A percentile compares a stretch with the other conserved stretches of the same genome.
Evolutionary conservation across 768 basidiomycete species (phyloP).

Genomic region (Trametes villosa): DNA sequence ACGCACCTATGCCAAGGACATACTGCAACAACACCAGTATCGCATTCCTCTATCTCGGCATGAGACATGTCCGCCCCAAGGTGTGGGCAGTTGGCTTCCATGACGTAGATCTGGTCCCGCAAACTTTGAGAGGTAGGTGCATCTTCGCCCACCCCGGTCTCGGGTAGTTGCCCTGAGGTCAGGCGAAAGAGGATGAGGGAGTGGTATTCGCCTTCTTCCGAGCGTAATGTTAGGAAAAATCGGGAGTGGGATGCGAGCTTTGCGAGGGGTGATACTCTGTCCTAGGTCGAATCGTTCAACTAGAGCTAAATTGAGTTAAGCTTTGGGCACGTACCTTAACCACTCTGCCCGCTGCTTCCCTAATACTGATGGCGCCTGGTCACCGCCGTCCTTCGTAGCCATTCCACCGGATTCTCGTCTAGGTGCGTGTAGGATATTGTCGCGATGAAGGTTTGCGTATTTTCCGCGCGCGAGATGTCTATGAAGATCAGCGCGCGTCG

Average conservation of each 20-base stretch:
- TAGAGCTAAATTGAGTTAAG: not conserved
- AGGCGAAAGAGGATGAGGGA: slow-evolving; percentile 70
- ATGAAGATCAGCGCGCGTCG: no score
- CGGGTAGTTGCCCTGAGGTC: slow-evolving; percentile 35
- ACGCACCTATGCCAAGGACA: slow-evolving; percentile 76
- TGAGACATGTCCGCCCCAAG: slow-evolving; percentile 80
- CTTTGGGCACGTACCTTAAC: not conserved
- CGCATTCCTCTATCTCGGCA: slow-evolving; percentile 76
- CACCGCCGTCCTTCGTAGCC: not conserved
- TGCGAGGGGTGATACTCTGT: slow-evolving; percentile 49
- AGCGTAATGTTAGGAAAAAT: slow-evolving; percentile 63
- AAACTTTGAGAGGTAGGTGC: not conserved
- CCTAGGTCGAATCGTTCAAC: not conserved
- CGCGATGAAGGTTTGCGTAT: no score
- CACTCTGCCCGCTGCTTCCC: no score
- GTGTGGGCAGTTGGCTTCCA: slow-evolving; percentile 84
- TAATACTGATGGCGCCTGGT: no score
- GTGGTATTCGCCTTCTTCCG: slow-evolving; percentile 59
- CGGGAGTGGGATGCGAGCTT: slow-evolving; percentile 59
- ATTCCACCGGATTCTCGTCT: no score
- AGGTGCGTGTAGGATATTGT: no score
- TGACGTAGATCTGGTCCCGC: slow-evolving; percentile 62
- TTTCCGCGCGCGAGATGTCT: no score
- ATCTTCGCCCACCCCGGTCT: slow-evolving; percentile 14
- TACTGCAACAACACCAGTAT: slow-evolving; percentile 61